Base-by-base conservation (phyloP, 2,329 filamentous ascomycete genomes). In the Lachnellula cervina region DNA sequence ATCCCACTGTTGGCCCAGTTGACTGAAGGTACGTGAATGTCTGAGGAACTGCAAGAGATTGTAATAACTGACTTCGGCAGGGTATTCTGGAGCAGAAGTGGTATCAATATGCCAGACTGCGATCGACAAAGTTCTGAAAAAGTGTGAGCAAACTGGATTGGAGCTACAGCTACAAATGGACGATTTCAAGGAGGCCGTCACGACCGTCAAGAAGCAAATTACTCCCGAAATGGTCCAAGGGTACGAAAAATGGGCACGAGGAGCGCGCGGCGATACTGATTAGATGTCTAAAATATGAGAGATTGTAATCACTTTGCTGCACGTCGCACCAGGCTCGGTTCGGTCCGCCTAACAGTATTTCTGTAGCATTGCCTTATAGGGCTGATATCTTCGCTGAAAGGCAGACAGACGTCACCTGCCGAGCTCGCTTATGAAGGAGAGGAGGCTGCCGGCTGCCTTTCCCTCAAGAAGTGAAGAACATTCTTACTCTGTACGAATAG, bases 51-150 rank as follows among this genome's bases (percentile, higher is more conserved):
- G 2, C 11, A 32, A 11, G 2, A 32, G 2, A 32, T 32, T 11
- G 28, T 32, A 11, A 32, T 32, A 32, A 9, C 28, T 32, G 9
- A 32, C 28, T 32, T 11, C 28, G 8, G 11, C 28, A 32, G 28
- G 28, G 0, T 90, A 89, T 70, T 94, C 90, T 1, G 92, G 92
- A 2, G 91, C 92, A 0, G 93, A 97, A 72, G 82, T 97, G 57
- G 81, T 84, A 42, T 78, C 75, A 19, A 78, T 88, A 19, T 80
- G 78, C 59, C 73, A 80, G 62, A 74, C 72, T 25, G 79, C 78
- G 56, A 71, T 75, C 58, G 73, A 81, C 68, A 73, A 70, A 43
- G 73, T 80, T 58, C 65, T 84, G 68, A 76, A 80, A 60, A 76
- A 79, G 54, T 74, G 76, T 58, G 77, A 76, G 65, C 69, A 74